Evolutionary conservation across 2,329 filamentous ascomycete species (phyloP).

Genomic region (Chrysosporium queenslandicum): DNA sequence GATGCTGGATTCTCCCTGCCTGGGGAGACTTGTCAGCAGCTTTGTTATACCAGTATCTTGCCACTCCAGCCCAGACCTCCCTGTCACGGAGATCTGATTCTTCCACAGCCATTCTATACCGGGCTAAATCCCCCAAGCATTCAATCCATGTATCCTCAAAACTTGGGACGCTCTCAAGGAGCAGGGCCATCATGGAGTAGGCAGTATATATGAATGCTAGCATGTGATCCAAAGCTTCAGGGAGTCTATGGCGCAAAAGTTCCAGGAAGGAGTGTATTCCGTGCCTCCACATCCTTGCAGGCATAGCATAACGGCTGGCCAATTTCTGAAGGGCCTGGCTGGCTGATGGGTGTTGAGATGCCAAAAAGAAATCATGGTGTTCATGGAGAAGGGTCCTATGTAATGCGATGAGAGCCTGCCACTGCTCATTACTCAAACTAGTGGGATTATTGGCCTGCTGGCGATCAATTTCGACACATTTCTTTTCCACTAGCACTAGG

Average conservation of each 20-base stretch:
- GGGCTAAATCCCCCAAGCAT: conserved; percentile 73
- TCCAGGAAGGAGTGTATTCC: conserved; percentile 82
- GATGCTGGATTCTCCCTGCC: conserved; percentile 74
- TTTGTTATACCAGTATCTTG: conserved; percentile 72
- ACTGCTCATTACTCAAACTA: conserved; percentile 55
- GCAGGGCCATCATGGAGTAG: conserved; percentile 78
- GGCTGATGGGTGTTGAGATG: conserved; percentile 74
- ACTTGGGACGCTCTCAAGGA: conserved; percentile 72
- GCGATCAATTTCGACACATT: conserved; percentile 74
- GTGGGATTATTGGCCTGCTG: conserved; percentile 47
- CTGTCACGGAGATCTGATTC: conserved; percentile 64
- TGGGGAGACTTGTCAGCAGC: conserved; percentile 66
- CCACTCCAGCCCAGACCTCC: conserved; percentile 72
- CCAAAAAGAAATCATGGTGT: conserved; percentile 77
- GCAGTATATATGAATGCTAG: conserved; percentile 78
- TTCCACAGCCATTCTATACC: conserved; percentile 88
- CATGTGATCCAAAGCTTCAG: conserved; percentile 76
- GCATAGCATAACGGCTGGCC: conserved; percentile 79
- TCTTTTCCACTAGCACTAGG: conserved; percentile 73
- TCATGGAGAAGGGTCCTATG: conserved; percentile 74
- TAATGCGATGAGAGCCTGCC: conserved; percentile 71
- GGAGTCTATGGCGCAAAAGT: conserved; percentile 61
- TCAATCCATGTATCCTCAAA: conserved; percentile 92
- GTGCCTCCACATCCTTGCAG: conserved; percentile 85
- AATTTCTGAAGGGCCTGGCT: conserved; percentile 56